Percentiles rank a stretch among this genome's conserved stretches.
Evolutionary conservation across 331 rosid genomes (phyloP).

Genomic region (Malus hybrid): DNA sequence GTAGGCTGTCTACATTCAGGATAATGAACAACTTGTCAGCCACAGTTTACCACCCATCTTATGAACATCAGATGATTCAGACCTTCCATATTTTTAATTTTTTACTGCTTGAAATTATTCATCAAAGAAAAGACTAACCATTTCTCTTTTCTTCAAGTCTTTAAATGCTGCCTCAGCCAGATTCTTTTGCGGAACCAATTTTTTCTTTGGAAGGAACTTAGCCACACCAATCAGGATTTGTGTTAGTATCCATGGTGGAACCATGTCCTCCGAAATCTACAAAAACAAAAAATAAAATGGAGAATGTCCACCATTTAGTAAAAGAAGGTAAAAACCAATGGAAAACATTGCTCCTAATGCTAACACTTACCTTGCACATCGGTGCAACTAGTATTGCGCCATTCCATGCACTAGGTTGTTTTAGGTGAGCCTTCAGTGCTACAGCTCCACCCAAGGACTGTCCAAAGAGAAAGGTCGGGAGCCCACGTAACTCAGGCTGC

Average conservation of each 20-base stretch:
- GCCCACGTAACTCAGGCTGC: slow-evolving; percentile 44
- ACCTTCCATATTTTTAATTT: not conserved
- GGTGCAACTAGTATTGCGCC: slow-evolving; percentile 97
- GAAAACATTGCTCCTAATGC: slow-evolving; percentile 9
- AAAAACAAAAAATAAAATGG: not conserved
- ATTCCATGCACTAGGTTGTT: slow-evolving; percentile 72
- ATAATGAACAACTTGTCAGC: slow-evolving; percentile 10
- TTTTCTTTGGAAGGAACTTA: slow-evolving; percentile 60
- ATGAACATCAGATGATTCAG: not conserved
- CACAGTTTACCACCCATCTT: not conserved
- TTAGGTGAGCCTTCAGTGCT: slow-evolving; percentile 70
- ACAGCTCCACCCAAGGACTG: slow-evolving; percentile 97
- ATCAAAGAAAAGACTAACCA: slow-evolving; percentile 29
- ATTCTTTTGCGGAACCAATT: slow-evolving; percentile 80
- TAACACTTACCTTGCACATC: slow-evolving; percentile 76
- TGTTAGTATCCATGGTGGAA: slow-evolving; percentile 60
- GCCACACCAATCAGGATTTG: slow-evolving; percentile 54
- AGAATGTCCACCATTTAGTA: not conserved
- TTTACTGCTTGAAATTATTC: not conserved
- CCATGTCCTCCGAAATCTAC: slow-evolving; percentile 89
- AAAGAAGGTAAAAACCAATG: slow-evolving; percentile 5
- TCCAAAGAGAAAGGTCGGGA: slow-evolving; percentile 81
- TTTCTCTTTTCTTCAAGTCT: slow-evolving; percentile 54
- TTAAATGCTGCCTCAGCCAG: slow-evolving; percentile 83
- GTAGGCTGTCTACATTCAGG: slow-evolving; percentile 50